Percentiles rank a stretch among this genome's conserved stretches.
These are phyloP conservation scores for Trifolium repens DNA, from an alignment of 306 rosid species.

Conservation along the genomic window DNA sequence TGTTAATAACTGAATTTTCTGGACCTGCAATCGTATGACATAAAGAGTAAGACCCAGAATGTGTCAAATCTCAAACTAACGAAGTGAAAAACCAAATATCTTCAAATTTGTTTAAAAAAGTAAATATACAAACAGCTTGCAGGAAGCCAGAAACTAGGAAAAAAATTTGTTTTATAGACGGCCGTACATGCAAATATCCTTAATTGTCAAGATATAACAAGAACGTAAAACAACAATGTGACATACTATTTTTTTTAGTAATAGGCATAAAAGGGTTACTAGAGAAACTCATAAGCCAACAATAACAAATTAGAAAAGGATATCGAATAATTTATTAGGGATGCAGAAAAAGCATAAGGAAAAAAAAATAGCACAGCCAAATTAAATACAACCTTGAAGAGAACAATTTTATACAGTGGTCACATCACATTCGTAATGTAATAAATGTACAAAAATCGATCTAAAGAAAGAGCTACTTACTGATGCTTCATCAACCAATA, in stretches of 20 bases:
- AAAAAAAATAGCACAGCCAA: not conserved
- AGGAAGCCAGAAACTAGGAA: not conserved
- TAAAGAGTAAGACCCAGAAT: slow-evolving; percentile 6
- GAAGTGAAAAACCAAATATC: slow-evolving; percentile 2
- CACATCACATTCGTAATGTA: not conserved
- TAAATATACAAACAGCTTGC: not conserved
- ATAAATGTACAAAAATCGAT: not conserved
- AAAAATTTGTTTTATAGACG: not conserved
- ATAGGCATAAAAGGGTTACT: not conserved
- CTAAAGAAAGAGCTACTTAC: slow-evolving; percentile 53
- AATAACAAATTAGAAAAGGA: not conserved
- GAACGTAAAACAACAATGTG: not conserved
- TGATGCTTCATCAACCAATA: slow-evolving; percentile 65
- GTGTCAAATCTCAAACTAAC: slow-evolving; percentile 21
- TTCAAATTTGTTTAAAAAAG: not conserved
- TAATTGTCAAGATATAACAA: not conserved
- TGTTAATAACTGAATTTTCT: slow-evolving; percentile 83
- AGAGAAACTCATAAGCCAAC: not conserved
- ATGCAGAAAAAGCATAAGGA: not conserved
- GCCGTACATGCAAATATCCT: slow-evolving; percentile 2
- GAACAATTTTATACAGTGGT: not conserved
- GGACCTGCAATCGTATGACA: slow-evolving; percentile 63
- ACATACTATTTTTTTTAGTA: not conserved
- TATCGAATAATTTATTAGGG: not conserved
- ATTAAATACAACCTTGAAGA: not conserved